These are phyloP conservation scores for Coprinopsis cinerea DNA, from an alignment of 768 basidiomycete genomes.

Conservation along the genomic window DNA sequence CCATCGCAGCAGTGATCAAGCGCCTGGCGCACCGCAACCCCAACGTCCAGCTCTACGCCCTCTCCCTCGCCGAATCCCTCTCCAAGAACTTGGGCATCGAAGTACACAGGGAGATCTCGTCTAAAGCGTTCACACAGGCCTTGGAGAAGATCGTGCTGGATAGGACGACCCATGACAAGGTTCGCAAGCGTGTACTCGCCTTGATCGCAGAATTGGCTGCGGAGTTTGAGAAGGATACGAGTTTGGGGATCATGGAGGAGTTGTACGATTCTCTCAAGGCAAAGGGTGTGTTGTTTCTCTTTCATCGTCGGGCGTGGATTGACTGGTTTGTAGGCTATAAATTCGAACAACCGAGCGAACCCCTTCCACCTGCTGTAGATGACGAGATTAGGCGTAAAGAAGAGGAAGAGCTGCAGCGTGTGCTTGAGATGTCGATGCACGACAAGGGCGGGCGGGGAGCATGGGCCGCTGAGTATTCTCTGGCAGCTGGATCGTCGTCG, in stretches of 20 bases:
- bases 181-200: conserved; percentile 65
- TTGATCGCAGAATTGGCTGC: conserved; percentile 80
- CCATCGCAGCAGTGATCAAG: conserved; percentile 80
- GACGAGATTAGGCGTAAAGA: conserved; percentile 80
- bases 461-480: conserved; percentile 43
- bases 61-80: conserved; percentile 82
- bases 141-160: conserved; percentile 85
- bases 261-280: conserved; percentile 75
- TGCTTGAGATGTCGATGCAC: conserved; percentile 86
- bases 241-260: conserved; percentile 87
- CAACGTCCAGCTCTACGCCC: conserved; percentile 92
- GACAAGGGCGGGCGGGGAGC: conserved; percentile 77
- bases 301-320: background rate
- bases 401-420: conserved; percentile 92
- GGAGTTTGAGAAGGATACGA: conserved; percentile 75
- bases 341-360: conserved; percentile 56
- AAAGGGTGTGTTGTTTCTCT: conserved; percentile 51
- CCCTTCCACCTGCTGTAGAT: conserved; percentile 63
- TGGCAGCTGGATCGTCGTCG: conserved; percentile 25
- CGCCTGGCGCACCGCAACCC: conserved; percentile 91
- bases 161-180: conserved; percentile 90
- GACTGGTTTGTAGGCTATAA: conserved; percentile 50
- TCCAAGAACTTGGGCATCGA: conserved; percentile 85
- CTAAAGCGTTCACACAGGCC: conserved; percentile 84
- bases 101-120: conserved; percentile 82